These are phyloP conservation scores for Glycine tomentella DNA, from an alignment of 306 rosid genomes.

Conservation along the genomic window DNA sequence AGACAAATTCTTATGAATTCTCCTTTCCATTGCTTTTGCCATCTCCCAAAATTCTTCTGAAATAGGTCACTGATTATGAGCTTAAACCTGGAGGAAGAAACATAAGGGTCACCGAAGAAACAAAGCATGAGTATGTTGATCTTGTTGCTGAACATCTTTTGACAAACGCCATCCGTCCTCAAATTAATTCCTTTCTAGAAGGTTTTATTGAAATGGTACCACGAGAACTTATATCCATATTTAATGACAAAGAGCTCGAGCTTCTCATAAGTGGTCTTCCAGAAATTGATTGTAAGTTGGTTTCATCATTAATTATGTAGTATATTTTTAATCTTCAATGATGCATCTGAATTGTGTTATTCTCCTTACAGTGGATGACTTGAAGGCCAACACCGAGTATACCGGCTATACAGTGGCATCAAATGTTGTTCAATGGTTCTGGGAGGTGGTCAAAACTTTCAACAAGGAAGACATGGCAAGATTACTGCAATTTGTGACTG, in stretches of 20 bases:
- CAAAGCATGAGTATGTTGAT: conserved; percentile 97
- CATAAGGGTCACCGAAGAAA: conserved; percentile 96
- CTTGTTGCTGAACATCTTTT: conserved; percentile 95
- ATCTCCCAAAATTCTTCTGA: conserved; percentile 30
- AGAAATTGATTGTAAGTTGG: conserved; percentile 92
- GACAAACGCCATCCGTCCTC: conserved; percentile 98
- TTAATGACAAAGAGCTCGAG: conserved; percentile 98
- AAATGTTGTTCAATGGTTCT: conserved; percentile 93
- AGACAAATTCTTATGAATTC: conserved; percentile 28
- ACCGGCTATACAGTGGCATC: conserved; percentile 95
- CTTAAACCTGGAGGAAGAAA: conserved; percentile 99
- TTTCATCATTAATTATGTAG: neutral
- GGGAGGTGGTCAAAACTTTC: conserved; percentile 92
- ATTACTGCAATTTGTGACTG: conserved; percentile 97
- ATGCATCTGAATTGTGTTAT: conserved; percentile 46
- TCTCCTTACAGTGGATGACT: conserved; percentile 86
- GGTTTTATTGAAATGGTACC: conserved; percentile 92
- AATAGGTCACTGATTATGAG: conserved; percentile 96
- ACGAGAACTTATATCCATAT: conserved; percentile 81
- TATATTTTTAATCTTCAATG: conserved; percentile 35
- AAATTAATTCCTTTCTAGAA: conserved; percentile 83
- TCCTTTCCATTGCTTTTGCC: conserved; percentile 40
- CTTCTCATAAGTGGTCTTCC: conserved; percentile 99
- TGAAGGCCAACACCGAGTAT: conserved; percentile 89
- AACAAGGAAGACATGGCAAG: conserved; percentile 99